These are phyloP conservation scores for Hondaea fermentalgiana DNA, from an alignment of 108 stramenopile genomes.

Conservation along the genomic window DNA sequence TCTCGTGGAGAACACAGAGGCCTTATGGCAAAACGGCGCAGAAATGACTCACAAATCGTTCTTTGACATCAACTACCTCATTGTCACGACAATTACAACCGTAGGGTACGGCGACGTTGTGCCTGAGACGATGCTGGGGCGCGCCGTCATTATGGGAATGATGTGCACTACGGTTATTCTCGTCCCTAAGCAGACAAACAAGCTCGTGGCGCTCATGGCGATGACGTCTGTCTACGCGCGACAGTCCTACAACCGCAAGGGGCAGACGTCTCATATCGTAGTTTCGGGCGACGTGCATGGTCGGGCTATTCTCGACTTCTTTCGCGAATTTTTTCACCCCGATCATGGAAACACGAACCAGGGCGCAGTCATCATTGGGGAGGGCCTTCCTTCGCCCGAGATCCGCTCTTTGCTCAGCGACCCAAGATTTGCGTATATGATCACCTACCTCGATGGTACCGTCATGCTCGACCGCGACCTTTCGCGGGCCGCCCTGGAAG, in stretches of 20 bases:
- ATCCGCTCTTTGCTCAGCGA: not conserved
- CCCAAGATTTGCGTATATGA: not conserved
- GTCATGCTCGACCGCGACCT: constrained; percentile 11
- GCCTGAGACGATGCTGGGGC: not conserved
- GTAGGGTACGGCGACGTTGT: constrained; percentile 18
- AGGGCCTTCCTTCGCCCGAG: not conserved
- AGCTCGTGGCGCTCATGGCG: not conserved
- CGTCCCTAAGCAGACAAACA: constrained; percentile 9
- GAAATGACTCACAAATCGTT: not conserved
- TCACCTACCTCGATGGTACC: constrained; percentile 22
- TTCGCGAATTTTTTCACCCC: constrained; percentile 16
- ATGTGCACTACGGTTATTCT: not conserved
- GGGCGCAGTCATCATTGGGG: constrained; percentile 1
- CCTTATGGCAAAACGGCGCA: not conserved
- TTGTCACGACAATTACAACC: constrained; percentile 12
- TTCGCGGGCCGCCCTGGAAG: not conserved
- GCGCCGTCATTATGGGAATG: not conserved
- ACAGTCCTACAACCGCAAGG: not conserved
- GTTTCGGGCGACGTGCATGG: constrained; percentile 1
- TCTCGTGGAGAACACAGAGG: not conserved
- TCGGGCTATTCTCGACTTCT: not conserved
- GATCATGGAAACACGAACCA: constrained; percentile 8
- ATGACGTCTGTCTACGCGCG: constrained; percentile 9
- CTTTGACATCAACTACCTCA: not conserved
- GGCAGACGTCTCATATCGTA: not conserved